Evolutionary conservation across 2,329 filamentous ascomycete genomes (phyloP), one percentile per base, ranked within the genome.

Genomic region (Fusarium miscanthi): DNA sequence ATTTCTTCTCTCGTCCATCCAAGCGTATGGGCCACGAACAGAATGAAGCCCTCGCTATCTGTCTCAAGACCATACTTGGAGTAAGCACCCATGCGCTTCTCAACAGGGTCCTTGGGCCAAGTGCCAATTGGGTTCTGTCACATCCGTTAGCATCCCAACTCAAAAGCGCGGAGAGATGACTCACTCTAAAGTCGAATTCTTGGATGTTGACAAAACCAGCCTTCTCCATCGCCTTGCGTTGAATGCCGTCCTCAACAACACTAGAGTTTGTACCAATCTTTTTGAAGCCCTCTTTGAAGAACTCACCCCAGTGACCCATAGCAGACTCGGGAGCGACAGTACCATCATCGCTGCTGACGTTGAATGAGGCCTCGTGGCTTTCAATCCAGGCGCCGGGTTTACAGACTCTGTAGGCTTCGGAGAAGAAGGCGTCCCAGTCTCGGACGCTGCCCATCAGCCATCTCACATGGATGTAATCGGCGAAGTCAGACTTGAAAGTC

Each of bases 391-490:
- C 89, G 9, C 89, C 89, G 0, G 90, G 88, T 54, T 86, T 86
- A 19, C 90, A 82, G 54, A 88, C 85, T 59, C 84, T 83, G 73
- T 82, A 88, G 6, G 86, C 80, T 63, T 88, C 86, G n/a, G 80
- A 78, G 66, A 90, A 84, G 23, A 91, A 80, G 5, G 83, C 81
- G 40, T 84, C 82, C 80, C 89, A 91, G 70, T 90, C 87, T 12
- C 81, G 78, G 48, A 91, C 85, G 60, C 85, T 85, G 33, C 89
- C 90, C 9, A 86, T 80, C 59, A 91, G 80, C 75, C 87, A 84
- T 52, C 87, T 85, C 5, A 87, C 86, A 76, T 92, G 90, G 63
- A 92, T 86, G 67, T 86, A 89, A 78, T 92, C 89, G 69, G 89
- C 88, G 49, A 82, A 79, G 51, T 63, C 33, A 2, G 62, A 65